These are phyloP conservation scores for Paramecium pentaurelia DNA, from an alignment of 73 alveolate genomes.

Conservation along the genomic window DNA sequence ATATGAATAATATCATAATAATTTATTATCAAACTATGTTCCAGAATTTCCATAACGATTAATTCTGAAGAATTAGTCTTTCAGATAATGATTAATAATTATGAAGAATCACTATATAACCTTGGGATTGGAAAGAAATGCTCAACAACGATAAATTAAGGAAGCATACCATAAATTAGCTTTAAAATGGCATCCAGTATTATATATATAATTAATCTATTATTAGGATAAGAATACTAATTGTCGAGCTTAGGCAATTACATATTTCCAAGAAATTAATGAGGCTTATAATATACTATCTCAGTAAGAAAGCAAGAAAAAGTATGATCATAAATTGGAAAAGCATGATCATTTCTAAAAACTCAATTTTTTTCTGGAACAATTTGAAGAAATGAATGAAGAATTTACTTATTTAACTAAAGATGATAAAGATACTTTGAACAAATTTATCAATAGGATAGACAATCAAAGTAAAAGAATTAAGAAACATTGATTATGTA, in stretches of 20 bases:
- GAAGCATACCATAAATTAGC: constrained; percentile 27
- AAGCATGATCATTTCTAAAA: neutral
- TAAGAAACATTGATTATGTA: neutral
- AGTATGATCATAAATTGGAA: neutral
- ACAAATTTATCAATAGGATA: neutral
- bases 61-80: neutral
- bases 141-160: neutral
- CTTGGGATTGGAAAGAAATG: constrained; percentile 17
- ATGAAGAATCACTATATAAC: constrained; percentile 19
- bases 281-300: constrained; percentile 26
- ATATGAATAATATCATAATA: neutral
- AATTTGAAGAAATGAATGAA: neutral
- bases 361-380: neutral
- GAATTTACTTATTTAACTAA: neutral
- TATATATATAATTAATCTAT: neutral
- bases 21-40: neutral
- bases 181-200: constrained; percentile 43
- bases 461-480: neutral
- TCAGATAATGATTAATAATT: neutral
- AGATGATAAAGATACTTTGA: neutral
- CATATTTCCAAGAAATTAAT: neutral
- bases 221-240: neutral
- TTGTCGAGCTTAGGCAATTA: neutral
- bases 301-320: neutral
- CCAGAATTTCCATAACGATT: neutral